phyloP scores from a whole-genome alignment of 2,329 filamentous ascomycete genomes.

The Polytolypa hystricis region DNA sequence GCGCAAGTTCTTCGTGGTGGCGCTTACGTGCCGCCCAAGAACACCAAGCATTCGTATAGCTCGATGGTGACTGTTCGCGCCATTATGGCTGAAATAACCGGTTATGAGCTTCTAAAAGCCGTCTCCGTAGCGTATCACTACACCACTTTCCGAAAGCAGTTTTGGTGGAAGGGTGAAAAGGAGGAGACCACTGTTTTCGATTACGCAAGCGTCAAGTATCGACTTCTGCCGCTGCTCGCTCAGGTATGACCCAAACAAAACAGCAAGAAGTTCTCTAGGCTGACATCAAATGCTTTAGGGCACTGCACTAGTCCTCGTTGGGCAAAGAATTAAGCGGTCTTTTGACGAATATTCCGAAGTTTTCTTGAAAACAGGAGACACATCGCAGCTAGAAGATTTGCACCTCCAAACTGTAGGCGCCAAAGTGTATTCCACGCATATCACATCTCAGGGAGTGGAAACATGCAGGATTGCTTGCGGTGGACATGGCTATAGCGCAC shows the following conservation, averaged over 20 bases:
- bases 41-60: constrained; percentile 24
- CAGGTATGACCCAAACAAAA: constrained; percentile 9
- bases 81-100: constrained; percentile 18
- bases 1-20: constrained; percentile 21
- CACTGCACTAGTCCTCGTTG: constrained; percentile 13
- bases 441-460: constrained; percentile 13
- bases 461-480: constrained; percentile 21
- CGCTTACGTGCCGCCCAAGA: constrained; percentile 18
- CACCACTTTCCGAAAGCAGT: constrained; percentile 13
- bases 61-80: constrained; percentile 24
- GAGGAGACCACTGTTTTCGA: constrained; percentile 15
- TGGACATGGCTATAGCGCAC: constrained; percentile 28
- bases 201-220: constrained; percentile 15
- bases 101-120: constrained; percentile 22
- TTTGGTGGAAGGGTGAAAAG: constrained; percentile 6
- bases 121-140: constrained; percentile 27
- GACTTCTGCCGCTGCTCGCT: constrained; percentile 15
- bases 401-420: constrained; percentile 16
- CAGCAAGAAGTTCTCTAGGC: too few relatives aligned
- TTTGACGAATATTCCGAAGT: constrained; percentile 13
- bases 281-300: too few relatives aligned
- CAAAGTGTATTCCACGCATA: constrained; percentile 16
- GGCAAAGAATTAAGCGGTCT: constrained; percentile 15
- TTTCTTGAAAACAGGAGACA: constrained; percentile 14
- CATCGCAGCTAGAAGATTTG: constrained; percentile 15